These are phyloP conservation scores for Chytridiales sp. DNA, from an alignment of 371 early-diverging fungal species.

Conservation along the genomic window DNA sequence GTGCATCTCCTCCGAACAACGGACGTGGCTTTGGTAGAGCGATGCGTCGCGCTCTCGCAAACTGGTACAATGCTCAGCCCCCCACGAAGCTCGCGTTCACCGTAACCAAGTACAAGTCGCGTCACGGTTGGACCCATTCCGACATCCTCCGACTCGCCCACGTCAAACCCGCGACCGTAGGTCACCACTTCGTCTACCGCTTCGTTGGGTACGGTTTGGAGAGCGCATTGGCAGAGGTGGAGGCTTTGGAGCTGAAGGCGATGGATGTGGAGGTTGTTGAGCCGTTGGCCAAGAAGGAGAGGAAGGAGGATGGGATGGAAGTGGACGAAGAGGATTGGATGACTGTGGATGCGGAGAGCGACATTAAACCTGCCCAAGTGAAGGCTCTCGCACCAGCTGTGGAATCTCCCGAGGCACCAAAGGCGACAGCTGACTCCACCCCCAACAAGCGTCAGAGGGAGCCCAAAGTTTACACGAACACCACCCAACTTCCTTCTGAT, in stretches of 20 bases:
- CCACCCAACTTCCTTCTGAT: not conserved
- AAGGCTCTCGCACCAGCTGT: not conserved
- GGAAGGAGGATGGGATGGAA: no score
- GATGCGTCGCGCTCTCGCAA: conserved; percentile 12
- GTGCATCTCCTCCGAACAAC: not conserved
- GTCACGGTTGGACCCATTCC: conserved; percentile 25
- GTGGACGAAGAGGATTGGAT: not conserved
- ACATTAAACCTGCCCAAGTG: no score
- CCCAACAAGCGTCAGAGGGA: not conserved
- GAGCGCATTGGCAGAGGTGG: no score
- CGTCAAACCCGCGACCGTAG: conserved; percentile 10
- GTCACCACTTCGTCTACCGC: conserved; percentile 9
- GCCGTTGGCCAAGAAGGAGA: no score
- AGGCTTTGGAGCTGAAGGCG: no score
- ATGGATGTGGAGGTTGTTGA: no score
- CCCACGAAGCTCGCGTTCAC: conserved; percentile 19
- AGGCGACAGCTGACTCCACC: no score
- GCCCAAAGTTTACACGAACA: not conserved
- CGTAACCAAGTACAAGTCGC: conserved; percentile 26
- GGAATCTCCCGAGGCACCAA: not conserved
- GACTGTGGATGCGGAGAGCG: not conserved
- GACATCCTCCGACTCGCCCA: conserved; percentile 25
- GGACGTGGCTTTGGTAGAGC: conserved; percentile 13
- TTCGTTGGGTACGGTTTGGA: conserved; percentile 8
- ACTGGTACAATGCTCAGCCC: conserved; percentile 18